phyloP scores from a whole-genome alignment of 805 yeast genomes.

The Yarrowia porcina region DNA sequence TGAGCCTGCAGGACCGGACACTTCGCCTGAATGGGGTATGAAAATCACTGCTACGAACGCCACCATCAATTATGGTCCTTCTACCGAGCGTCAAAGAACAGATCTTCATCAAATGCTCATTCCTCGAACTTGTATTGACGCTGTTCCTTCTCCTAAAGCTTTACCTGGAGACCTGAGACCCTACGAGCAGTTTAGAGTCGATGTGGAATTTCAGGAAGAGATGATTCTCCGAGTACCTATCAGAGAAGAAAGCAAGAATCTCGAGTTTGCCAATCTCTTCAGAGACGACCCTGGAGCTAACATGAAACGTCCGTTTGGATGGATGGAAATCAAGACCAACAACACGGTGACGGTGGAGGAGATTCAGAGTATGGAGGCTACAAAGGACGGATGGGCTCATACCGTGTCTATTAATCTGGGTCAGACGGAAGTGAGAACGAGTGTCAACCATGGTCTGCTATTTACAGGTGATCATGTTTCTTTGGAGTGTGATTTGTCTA shows the following conservation, averaged over 20 bases:
- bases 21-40: conserved; percentile 55
- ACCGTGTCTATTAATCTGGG: conserved; percentile 46
- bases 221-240: conserved; percentile 72
- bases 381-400: conserved; percentile 55
- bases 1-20: not conserved
- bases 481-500: conserved; percentile 56
- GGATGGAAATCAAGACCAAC: conserved; percentile 74
- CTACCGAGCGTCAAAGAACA: conserved; percentile 85
- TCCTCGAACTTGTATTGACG: conserved; percentile 64
- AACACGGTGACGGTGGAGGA: conserved; percentile 50
- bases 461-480: conserved; percentile 58
- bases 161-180: conserved; percentile 53
- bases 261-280: conserved; percentile 38
- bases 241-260: conserved; percentile 78
- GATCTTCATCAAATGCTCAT: conserved; percentile 62
- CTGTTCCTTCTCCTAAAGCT: conserved; percentile 44
- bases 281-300: conserved; percentile 39
- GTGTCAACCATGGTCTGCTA: conserved; percentile 84
- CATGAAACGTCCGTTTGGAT: conserved; percentile 71
- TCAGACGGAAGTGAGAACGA: conserved; percentile 65
- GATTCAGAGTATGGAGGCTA: conserved; percentile 52
- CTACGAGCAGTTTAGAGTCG: conserved; percentile 54
- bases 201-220: conserved; percentile 61
- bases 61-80: conserved; percentile 83
- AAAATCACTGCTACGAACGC: conserved; percentile 58